These are phyloP conservation scores for Purpureocillium takamizusanense DNA, from an alignment of 2,329 filamentous ascomycete genomes.

Conservation along the genomic window DNA sequence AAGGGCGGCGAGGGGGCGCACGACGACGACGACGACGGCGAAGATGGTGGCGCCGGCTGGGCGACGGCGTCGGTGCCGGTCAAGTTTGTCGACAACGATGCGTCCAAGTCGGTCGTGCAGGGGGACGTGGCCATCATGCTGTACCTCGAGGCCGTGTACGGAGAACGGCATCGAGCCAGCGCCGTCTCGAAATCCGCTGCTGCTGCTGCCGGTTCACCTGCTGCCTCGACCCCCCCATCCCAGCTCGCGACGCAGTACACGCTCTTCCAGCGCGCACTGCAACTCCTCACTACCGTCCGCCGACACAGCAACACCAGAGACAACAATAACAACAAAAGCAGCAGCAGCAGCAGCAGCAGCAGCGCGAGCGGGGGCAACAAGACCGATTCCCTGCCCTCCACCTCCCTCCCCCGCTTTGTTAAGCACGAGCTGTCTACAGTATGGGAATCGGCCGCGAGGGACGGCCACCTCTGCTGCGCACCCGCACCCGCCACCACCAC, in stretches of 20 bases:
- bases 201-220: constrained; percentile 16
- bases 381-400: no score
- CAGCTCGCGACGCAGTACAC: constrained; percentile 27
- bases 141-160: constrained; percentile 50
- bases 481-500: no score
- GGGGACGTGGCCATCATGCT: constrained; percentile 46
- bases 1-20: not conserved
- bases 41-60: no score
- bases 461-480: no score
- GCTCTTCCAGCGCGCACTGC: constrained; percentile 30
- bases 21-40: no score
- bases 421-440: constrained; percentile 19
- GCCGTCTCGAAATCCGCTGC: no score
- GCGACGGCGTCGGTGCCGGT: constrained; percentile 23
- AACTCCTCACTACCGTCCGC: constrained; percentile 20
- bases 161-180: constrained; percentile 7
- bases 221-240: constrained; percentile 12
- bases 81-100: constrained; percentile 48
- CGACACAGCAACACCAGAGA: not conserved
- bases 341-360: no score
- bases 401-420: constrained; percentile 10
- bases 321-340: no score
- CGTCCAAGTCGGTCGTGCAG: constrained; percentile 32
- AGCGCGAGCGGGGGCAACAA: no score
- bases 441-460: constrained; percentile 1